Base-by-base conservation (phyloP, 352 stramenopile genomes). In the Pythium aphanidermatum region DNA sequence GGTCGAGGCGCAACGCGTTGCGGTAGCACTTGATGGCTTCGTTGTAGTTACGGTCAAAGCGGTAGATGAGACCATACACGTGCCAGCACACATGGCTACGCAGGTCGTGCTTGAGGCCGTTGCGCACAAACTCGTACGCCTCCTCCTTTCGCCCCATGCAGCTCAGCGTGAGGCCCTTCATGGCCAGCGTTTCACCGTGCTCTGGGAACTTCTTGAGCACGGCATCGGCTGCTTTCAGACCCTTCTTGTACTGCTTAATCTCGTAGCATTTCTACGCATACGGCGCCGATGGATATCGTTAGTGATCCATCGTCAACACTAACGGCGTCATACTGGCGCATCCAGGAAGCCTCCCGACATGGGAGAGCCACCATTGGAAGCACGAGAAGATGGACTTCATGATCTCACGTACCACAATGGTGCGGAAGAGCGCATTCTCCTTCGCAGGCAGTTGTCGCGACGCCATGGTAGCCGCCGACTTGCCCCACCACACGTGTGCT, bases 11-110 rank as follows among this genome's bases (percentile, higher is more conserved):
- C 30, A 99, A 80, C 12, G 96, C 96, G 57, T 97, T 95, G 60
- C 95, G 95, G 73, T 99, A 99, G 63, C 94, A 98, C 79, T 99
- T 99, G 64, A 98, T 98, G 21, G 96, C 95, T 63, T 98, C 92
- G 31, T 79, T 62, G 68, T 99, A 99, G 60, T 99, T 98, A 34
- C 90, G 83, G 63, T 98, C 92, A 9, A 84, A 93, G 60, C 96
- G 88, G 69, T 99, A 95, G 27, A 99, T 69, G 23, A 99, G 70
- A 12, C 96, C 96, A 53, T 97, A 98, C 5, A 99, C 95, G 70
- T 99, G 96, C 96, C 96, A 99, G 75, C 95, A 99, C 16, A 99
- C 92, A 76, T 98, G 94, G 46, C 78, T 96, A 63, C 88, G 95
- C 17, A 93, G 60, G 65, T 98, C 92, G 60, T 95, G 73, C 57